phyloP scores from a whole-genome alignment of 345 rosid species.

The Firmiana major region DNA sequence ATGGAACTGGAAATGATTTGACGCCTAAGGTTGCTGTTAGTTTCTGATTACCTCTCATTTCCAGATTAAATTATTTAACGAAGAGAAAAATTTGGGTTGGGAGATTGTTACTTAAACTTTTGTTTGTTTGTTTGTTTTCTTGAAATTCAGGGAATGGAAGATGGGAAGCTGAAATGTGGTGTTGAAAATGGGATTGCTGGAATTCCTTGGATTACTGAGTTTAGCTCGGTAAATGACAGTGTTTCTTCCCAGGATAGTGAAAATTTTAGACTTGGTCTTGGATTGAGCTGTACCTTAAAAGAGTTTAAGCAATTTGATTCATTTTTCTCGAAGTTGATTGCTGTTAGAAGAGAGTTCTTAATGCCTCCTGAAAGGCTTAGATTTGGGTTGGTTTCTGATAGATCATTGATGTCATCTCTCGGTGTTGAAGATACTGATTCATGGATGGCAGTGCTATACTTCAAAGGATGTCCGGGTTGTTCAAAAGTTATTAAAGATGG shows the following conservation, averaged over 20 bases:
- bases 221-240: constrained; percentile 43
- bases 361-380: constrained; percentile 63
- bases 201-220: constrained; percentile 61
- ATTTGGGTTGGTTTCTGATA: constrained; percentile 71
- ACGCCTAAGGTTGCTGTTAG: constrained; percentile 79
- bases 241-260: constrained; percentile 32
- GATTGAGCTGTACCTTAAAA: constrained; percentile 50
- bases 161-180: constrained; percentile 50
- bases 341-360: constrained; percentile 56
- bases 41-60: constrained; percentile 44
- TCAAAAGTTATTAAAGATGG: constrained; percentile 57
- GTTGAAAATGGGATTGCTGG: constrained; percentile 44
- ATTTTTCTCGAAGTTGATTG: constrained; percentile 56
- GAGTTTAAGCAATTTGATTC: constrained; percentile 63
- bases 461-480: constrained; percentile 72
- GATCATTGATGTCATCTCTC: constrained; percentile 51
- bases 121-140: constrained; percentile 6
- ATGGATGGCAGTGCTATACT: constrained; percentile 59
- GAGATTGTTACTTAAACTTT: constrained; percentile 2
- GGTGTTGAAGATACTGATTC: constrained; percentile 47
- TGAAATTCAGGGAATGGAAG: constrained; percentile 40
- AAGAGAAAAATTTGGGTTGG: constrained; percentile 11
- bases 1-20: constrained; percentile 38
- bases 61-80: constrained; percentile 19
- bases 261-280: constrained; percentile 23